A percentile compares a stretch with the other conserved stretches of the same genome.
These are phyloP conservation scores for Daldinia loculata DNA, from an alignment of 495 filamentous ascomycete genomes.

Conservation along the genomic window DNA sequence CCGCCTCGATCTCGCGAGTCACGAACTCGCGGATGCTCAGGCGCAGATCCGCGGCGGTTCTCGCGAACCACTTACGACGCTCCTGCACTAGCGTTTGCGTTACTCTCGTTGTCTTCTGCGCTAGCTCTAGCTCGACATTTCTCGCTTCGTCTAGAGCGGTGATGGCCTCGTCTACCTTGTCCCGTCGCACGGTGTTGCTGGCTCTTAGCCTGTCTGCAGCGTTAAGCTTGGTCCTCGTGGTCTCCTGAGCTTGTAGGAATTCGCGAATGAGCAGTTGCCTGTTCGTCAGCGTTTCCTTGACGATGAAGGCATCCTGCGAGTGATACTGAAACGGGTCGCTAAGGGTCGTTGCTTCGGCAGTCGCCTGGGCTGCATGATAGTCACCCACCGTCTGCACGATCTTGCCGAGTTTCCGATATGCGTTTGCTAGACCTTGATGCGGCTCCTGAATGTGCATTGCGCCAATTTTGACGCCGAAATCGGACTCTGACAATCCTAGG, in stretches of 20 bases:
- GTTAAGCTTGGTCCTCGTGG: slow-evolving; percentile 76
- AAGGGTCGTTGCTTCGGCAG: slow-evolving; percentile 93
- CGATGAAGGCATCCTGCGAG: slow-evolving; percentile 94
- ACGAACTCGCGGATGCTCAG: slow-evolving; percentile 89
- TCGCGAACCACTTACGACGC: slow-evolving; percentile 88
- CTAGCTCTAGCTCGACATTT: slow-evolving; percentile 77
- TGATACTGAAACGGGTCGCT: slow-evolving; percentile 95
- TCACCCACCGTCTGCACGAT: slow-evolving; percentile 92
- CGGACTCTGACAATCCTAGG: slow-evolving; percentile 89
- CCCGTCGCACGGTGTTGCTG: slow-evolving; percentile 79
- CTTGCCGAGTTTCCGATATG: slow-evolving; percentile 94
- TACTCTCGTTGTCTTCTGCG: slow-evolving; percentile 83
- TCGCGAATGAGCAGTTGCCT: slow-evolving; percentile 98
- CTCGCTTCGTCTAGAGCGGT: slow-evolving; percentile 85
- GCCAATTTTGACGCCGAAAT: slow-evolving; percentile 88
- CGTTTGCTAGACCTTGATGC: slow-evolving; percentile 84
- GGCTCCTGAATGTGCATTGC: slow-evolving; percentile 87
- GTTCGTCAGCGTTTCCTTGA: slow-evolving; percentile 98
- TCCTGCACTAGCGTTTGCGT: slow-evolving; percentile 89
- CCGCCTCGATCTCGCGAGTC: slow-evolving; percentile 92
- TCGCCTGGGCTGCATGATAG: slow-evolving; percentile 96
- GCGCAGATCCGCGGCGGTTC: slow-evolving; percentile 82
- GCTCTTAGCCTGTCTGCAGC: slow-evolving; percentile 90
- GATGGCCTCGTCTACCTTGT: slow-evolving; percentile 98
- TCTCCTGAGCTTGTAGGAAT: slow-evolving; percentile 84